A percentile compares a stretch with the other conserved stretches of the same genome.
Evolutionary conservation across 2,329 filamentous ascomycete species (phyloP).

Genomic region (Fusarium globosum): DNA sequence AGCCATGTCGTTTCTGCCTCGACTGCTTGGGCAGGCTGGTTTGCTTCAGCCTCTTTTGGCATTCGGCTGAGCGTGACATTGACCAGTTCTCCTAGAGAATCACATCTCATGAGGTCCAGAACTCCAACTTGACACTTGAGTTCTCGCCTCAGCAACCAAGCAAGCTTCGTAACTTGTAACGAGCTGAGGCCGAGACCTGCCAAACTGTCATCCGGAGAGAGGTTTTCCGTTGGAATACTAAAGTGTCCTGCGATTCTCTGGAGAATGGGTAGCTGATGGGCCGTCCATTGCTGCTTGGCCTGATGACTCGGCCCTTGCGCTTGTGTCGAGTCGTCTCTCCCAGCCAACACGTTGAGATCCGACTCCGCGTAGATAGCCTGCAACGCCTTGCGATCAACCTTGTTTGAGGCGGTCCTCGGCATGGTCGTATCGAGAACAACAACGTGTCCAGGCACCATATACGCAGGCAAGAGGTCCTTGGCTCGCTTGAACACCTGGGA

Average conservation of each 20-base stretch:
- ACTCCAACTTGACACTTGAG: constrained; percentile 17
- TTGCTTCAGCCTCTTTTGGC: neutral
- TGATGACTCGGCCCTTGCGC: neutral
- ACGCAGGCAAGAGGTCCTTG: constrained; percentile 9
- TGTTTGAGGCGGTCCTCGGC: constrained; percentile 25
- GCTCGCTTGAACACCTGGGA: constrained; percentile 16
- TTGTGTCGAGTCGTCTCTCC: neutral
- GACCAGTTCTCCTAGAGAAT: constrained; percentile 4
- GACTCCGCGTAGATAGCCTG: constrained; percentile 8
- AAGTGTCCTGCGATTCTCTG: constrained; percentile 16
- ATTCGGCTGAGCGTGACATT: constrained; percentile 3
- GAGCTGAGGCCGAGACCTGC: constrained; percentile 28
- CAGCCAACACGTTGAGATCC: constrained; percentile 4
- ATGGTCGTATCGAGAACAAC: constrained; percentile 27
- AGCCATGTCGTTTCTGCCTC: neutral
- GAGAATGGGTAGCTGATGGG: neutral
- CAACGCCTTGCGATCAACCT: constrained; percentile 24
- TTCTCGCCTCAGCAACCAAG: constrained; percentile 14
- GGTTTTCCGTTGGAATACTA: neutral
- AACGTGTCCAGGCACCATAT: constrained; percentile 27
- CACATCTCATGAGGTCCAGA: constrained; percentile 20
- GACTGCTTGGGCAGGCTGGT: fast-evolving
- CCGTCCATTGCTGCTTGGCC: neutral
- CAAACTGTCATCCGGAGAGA: constrained; percentile 13
- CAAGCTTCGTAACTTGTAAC: constrained; percentile 24